phyloP scores from a whole-genome alignment of 1,139 yeast species.

The Hyphopichia fennica region DNA sequence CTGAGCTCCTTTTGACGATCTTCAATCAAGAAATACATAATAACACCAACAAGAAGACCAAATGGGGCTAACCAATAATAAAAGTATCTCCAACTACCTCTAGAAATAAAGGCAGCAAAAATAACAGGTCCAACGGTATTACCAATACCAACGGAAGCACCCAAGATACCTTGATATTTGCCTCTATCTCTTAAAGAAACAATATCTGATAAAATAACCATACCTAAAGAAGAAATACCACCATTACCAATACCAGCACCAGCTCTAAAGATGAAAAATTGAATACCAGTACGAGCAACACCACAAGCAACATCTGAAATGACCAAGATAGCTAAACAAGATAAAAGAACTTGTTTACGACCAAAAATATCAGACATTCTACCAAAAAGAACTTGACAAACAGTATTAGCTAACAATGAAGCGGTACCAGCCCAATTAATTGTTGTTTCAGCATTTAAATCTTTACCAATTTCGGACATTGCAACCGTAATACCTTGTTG shows the following conservation, averaged over 20 bases:
- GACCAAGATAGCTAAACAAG: constrained; percentile 29
- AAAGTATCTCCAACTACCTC: constrained; percentile 51
- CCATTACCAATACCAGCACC: constrained; percentile 49
- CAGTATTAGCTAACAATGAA: constrained; percentile 44
- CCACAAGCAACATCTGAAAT: constrained; percentile 45
- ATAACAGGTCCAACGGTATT: constrained; percentile 57
- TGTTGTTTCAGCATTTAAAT: constrained; percentile 34
- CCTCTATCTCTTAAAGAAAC: constrained; percentile 46
- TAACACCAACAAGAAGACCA: constrained; percentile 26
- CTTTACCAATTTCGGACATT: constrained; percentile 34
- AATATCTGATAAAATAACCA: constrained; percentile 45
- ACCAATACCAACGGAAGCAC: constrained; percentile 55
- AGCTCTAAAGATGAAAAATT: constrained; percentile 44
- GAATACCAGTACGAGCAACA: constrained; percentile 37
- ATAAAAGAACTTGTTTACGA: constrained; percentile 36
- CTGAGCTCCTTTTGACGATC: constrained; percentile 15
- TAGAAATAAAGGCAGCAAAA: constrained; percentile 49
- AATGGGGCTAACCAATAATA: constrained; percentile 47
- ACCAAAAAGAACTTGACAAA: constrained; percentile 47
- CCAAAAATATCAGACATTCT: constrained; percentile 47
- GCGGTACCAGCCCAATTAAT: constrained; percentile 58
- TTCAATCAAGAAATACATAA: constrained; percentile 27
- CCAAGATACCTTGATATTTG: constrained; percentile 48
- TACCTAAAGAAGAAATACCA: constrained; percentile 40
- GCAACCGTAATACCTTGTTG: constrained; percentile 46